phyloP scores from a whole-genome alignment of 306 rosid genomes.

The Glycine soja region DNA sequence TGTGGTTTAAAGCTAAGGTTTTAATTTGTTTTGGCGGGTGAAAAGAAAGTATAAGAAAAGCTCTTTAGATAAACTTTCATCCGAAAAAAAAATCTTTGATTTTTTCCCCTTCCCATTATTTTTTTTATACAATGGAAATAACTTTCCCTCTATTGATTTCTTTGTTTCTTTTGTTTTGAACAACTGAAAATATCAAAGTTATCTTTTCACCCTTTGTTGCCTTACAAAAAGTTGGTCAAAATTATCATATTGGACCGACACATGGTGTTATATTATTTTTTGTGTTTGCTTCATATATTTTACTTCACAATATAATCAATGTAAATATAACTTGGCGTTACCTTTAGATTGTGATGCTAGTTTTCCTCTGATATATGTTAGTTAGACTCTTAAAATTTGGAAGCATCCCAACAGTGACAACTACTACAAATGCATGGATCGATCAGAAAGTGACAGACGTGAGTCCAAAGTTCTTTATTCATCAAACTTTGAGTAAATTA shows the following conservation, averaged over 20 bases:
- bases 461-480: constrained; percentile 29
- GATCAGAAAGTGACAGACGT: constrained; percentile 46
- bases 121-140: too few relatives aligned
- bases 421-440: constrained; percentile 55
- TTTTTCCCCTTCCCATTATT: too few relatives aligned
- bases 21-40: background rate
- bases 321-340: background rate
- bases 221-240: background rate
- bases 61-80: background rate
- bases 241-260: background rate
- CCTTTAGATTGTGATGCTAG: constrained; percentile 49
- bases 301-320: constrained; percentile 5
- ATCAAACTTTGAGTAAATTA: constrained; percentile 16
- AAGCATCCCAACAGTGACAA: constrained; percentile 54
- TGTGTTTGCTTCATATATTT: background rate
- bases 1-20: background rate
- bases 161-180: too few relatives aligned
- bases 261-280: background rate
- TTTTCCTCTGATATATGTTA: constrained; percentile 53
- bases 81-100: too few relatives aligned
- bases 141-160: too few relatives aligned
- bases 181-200: background rate
- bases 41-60: background rate
- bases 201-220: background rate
- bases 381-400: constrained; percentile 68